phyloP scores from a whole-genome alignment of 495 filamentous ascomycete genomes.

The Talaromyces ruber region DNA sequence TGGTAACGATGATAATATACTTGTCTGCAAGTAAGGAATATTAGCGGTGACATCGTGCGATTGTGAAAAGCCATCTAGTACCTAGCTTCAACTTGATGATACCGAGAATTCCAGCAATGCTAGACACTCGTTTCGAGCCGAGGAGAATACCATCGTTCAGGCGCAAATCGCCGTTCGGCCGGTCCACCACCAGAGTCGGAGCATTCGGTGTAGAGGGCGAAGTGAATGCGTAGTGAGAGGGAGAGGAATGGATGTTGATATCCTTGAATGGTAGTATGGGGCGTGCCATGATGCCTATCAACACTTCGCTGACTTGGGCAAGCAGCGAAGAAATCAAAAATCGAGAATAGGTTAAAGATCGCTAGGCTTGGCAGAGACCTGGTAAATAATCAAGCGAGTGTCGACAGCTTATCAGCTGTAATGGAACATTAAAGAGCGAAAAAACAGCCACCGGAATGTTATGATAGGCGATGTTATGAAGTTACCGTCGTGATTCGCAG shows the following conservation, averaged over 20 bases:
- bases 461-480: neutral
- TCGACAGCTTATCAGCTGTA: neutral
- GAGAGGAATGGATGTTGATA: conserved; percentile 88
- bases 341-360: neutral
- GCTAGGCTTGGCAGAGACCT: neutral
- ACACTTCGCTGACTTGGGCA: neutral
- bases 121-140: conserved; percentile 75
- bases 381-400: neutral
- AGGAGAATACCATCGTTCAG: conserved; percentile 69
- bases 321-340: neutral
- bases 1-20: conserved; percentile 94
- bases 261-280: conserved; percentile 76
- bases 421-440: neutral
- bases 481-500: no score
- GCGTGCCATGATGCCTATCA: conserved; percentile 38
- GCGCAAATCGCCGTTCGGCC: conserved; percentile 86
- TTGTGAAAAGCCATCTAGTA: conserved; percentile 29
- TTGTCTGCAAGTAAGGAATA: conserved; percentile 56
- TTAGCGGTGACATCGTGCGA: neutral
- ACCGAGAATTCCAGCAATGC: conserved; percentile 89
- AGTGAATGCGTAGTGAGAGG: conserved; percentile 90
- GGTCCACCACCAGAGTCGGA: conserved; percentile 77
- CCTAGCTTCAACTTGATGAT: conserved; percentile 85
- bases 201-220: conserved; percentile 88
- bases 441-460: neutral